Evolutionary conservation across 768 basidiomycete genomes (phyloP), one percentile per base, ranked within the genome.

Genomic region (Boletellus sp.): DNA sequence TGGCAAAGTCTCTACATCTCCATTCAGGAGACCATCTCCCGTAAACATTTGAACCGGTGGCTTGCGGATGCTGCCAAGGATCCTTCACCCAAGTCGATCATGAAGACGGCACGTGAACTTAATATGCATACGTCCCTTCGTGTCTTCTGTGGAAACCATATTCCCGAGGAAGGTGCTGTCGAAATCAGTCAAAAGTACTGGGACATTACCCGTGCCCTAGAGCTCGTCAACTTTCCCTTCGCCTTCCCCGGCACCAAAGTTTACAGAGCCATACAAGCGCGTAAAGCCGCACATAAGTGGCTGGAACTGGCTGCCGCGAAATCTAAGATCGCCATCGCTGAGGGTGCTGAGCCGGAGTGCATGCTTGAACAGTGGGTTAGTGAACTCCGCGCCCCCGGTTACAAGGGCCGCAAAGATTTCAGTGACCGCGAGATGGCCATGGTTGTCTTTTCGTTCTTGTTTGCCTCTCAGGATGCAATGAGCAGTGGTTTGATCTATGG

Each of bases 221-320:
- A 99, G 67, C 87, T 99, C 47, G 96, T 99, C 76, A 99, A 99
- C 76, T 98, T 99, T 75, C 96, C 96, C 15, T 72, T 98, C 53
- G 85, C 95, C 15, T 61, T 96, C 33, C 96, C 96, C 17, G 96
- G 96, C 24, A 98, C 96, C 34, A 98, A 98, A 66, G 83, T 98
- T 47, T 98, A 88, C 72, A 88, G 84, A 58, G 96, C 95, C 3
- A 85, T 93, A 56, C 85, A 94, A 68, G 87, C 92, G 2, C 84
- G 94, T 65, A 96, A 95, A 66, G 74, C 77, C 39, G 90, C 92
- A 16, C 78, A 93, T 73, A 73, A 78, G 55, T 88, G 85, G 82
- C 76, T 97, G 39, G 79, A 81, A 61, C 72, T 84, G 51, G 94
- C 94, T 31, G 90, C 93, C 0, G 72, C 76, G 28, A 81, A 79